Conservation (phyloP, 179 eudicot genomes). For the Beta macrorhiza region DNA sequence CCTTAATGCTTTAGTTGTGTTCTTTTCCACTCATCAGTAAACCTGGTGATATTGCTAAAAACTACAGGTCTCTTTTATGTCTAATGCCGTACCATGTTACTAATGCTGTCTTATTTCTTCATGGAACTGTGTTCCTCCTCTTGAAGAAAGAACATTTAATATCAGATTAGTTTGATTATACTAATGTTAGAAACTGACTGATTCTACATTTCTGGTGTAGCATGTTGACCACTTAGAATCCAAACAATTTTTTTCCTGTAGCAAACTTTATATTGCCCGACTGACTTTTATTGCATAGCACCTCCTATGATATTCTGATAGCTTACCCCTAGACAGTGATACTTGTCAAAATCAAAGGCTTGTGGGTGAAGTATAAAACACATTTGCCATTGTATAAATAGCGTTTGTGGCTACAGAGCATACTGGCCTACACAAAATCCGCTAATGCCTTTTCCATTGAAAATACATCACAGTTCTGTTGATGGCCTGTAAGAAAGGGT, state of each 20-base stretch:
- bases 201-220: background rate
- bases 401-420: background rate
- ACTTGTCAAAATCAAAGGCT: background rate
- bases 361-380: background rate
- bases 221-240: background rate
- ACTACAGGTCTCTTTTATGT: conserved; percentile 54
- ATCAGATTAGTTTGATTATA: background rate
- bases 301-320: background rate
- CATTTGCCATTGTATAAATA: background rate
- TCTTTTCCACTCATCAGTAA: conserved; percentile 41
- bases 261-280: background rate
- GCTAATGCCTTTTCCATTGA: background rate
- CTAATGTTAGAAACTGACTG: background rate
- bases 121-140: background rate
- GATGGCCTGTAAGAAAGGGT: background rate
- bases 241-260: background rate
- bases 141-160: conserved; percentile 1
- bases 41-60: conserved; percentile 96
- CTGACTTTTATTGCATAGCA: background rate
- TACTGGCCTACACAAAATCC: background rate
- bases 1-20: background rate
- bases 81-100: background rate
- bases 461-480: background rate
- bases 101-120: conserved; percentile 8
- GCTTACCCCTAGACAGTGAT: background rate